Evolutionary conservation across 768 basidiomycete genomes (phyloP), one percentile per base, ranked within the genome.

Genomic region (Tubosaeta brunneosetosa): DNA sequence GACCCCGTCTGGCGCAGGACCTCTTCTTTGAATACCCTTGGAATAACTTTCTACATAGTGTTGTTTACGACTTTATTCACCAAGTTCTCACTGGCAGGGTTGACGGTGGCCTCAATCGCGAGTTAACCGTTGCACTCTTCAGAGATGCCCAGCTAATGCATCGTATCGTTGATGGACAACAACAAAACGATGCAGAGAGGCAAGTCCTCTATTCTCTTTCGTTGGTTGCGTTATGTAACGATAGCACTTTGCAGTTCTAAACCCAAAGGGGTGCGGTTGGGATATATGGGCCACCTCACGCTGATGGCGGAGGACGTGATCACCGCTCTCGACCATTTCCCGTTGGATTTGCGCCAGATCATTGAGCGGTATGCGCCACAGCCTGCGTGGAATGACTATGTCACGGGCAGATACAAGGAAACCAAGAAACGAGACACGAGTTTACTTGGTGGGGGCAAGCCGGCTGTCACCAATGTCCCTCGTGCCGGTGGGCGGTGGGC

Each of bases 1-100:
- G 17, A 55, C 31, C 25, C 42, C 22, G 6, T 34, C 26, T 27
- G 3, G 5, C 26, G 13, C 26, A 95, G 93, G 90, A 94, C 61
- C 77, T 97, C 34, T 97, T 97, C 76, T 97, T 97, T 66, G 86
- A 88, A 55, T 97, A 87, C 62, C 94, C 94, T 1, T 92, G 91
- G 87, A 97, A 99, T 71, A 97, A 98, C 66, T 98, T 98, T 68
- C 72, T 98, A 29, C 97, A 99, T 66, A 93, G 91, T 62, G 87
- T 94, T 29, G 92, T 97, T 16, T 98, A 98, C 65, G 97, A 99
- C 66, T 75, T 97, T 52, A 77, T 98, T 1, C 97, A 98, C 65
- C 97, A 98, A 68, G 86, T 98, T 42, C 77, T 99, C 50, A 94
- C 90, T 2, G 94, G 93, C 13, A 82, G 85, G 25, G 79, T 94